Base-by-base conservation (phyloP, 1,139 yeast species). In the Pichia sp. region DNA sequence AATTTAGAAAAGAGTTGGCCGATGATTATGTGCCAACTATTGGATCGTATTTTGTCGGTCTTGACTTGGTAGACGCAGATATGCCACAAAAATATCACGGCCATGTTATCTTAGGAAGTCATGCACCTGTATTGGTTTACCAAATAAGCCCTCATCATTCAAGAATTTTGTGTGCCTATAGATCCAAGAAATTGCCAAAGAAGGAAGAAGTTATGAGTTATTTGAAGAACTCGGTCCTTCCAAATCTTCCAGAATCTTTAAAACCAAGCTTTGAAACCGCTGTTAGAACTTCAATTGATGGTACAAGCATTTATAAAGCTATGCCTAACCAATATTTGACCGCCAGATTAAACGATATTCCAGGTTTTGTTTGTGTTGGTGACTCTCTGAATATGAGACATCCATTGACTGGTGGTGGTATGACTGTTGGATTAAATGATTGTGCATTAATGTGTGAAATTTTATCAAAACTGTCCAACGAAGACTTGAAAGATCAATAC, bases 361-460 rank as follows among this genome's bases (percentile, higher is more conserved):
- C 79, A 16, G 99, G 99, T n/a, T 68, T 88, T 45, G 71, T 92
- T 38, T 73, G 92, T 55, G 63, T 92, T 40, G 99, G 99, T 37
- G 99, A 92, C 62, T 87, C 98, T 2, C 73, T 90, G 58, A 92
- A 92, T 64, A 92, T 92, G 97, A 77, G 99, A 61, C 99, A 92
- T 64, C 99, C 99, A 26, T 73, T 92, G 52, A 92, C 98, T 1
- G 99, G 99, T 40, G 98, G 98, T 49, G 99, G 99, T 49, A 92
- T 92, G 99, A 90, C 97, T 9, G 98, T 92, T 39, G 97, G 97
- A 0, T 71, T 94, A 50, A 85, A 81, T 60, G 99, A 92, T 61
- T 92, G 90, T 5, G 87, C 73, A 23, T 62, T 84, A 49, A 67
- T 85, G 55, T 75, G 85, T 29, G 73, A 72, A 51, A 65, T 82